Evolutionary conservation across 306 rosid genomes (phyloP).

Genomic region (Trifolium dubium): DNA sequence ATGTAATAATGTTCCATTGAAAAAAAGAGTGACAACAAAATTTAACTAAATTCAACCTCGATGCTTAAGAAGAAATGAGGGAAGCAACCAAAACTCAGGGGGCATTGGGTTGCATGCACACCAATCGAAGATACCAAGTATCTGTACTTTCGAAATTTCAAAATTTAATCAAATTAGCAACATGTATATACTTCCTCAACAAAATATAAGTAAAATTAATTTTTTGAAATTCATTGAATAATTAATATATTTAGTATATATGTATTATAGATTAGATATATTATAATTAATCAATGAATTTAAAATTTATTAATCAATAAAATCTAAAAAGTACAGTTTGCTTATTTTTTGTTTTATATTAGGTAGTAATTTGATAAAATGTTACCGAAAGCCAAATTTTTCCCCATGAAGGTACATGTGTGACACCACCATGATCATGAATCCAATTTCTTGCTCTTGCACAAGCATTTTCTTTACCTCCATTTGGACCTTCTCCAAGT

Average conservation of each 20-base stretch:
- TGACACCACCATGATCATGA: conserved; percentile 61
- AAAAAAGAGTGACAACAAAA: no score
- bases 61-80: conserved; percentile 67
- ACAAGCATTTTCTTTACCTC: conserved; percentile 61
- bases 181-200: neutral
- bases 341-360: neutral
- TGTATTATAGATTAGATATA: no score
- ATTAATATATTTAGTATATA: no score
- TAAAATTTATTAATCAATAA: no score
- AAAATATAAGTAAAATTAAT: no score
- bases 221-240: no score
- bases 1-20: no score
- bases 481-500: conserved; percentile 61
- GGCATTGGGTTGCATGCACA: conserved; percentile 68
- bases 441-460: conserved; percentile 67
- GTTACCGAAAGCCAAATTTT: conserved; percentile 56
- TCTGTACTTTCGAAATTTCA: conserved; percentile 32
- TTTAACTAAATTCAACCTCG: conserved; percentile 45
- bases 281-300: no score
- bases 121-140: conserved; percentile 70
- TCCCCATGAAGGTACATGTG: conserved; percentile 74
- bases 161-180: neutral
- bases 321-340: no score
- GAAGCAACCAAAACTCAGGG: conserved; percentile 75
- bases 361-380: neutral